These are phyloP conservation scores for Xylariaceae sp. DNA, from an alignment of 2,329 filamentous ascomycete genomes.

Conservation along the genomic window DNA sequence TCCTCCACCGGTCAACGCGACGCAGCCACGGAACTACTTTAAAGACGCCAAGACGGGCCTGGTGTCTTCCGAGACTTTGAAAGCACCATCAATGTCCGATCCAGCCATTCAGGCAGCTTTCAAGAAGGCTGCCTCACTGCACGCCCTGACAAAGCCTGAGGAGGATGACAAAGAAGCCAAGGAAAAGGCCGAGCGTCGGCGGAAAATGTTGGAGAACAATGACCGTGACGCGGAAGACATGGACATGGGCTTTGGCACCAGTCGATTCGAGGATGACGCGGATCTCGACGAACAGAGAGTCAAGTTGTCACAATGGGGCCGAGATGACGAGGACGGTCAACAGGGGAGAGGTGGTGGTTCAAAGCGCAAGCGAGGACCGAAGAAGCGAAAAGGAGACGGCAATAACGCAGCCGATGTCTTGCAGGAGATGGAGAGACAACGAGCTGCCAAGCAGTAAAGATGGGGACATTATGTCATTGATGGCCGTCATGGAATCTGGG, in stretches of 20 bases:
- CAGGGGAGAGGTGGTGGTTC: constrained; percentile 41
- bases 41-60: constrained; percentile 52
- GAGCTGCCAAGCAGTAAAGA: constrained; percentile 31
- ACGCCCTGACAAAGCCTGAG: constrained; percentile 41
- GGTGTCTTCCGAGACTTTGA: constrained; percentile 47
- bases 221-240: constrained; percentile 84
- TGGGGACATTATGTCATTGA: background rate
- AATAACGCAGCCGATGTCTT: constrained; percentile 79
- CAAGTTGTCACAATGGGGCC: constrained; percentile 63
- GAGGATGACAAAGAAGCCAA: constrained; percentile 41
- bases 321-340: constrained; percentile 43
- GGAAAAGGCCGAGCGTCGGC: constrained; percentile 62
- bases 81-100: constrained; percentile 59
- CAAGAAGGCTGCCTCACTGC: constrained; percentile 71
- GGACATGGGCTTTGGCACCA: constrained; percentile 90
- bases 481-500: background rate
- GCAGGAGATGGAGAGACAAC: constrained; percentile 64
- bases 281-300: constrained; percentile 65
- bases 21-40: constrained; percentile 56
- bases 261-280: constrained; percentile 80
- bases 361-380: constrained; percentile 64
- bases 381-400: constrained; percentile 72
- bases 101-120: constrained; percentile 77
- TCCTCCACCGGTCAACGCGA: constrained; percentile 34
- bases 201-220: constrained; percentile 66